Percentiles rank a stretch among this genome's conserved stretches.
Conservation (phyloP, 2,329 filamentous ascomycete genomes). For the Penicillium sp. region DNA sequence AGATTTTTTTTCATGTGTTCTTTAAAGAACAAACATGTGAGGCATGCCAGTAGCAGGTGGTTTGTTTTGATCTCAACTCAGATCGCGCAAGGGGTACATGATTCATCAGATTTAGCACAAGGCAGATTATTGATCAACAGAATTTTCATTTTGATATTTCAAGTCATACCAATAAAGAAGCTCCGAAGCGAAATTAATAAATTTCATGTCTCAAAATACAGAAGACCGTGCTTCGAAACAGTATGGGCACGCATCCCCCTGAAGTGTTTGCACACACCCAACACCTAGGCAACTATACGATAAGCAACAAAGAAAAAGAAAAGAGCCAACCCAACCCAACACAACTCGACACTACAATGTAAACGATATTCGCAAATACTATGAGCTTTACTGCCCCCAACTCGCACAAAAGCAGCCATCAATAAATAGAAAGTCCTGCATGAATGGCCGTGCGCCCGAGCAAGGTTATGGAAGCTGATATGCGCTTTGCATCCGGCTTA, state of each 20-base stretch:
- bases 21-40: neutral
- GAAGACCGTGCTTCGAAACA: neutral
- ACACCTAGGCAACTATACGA: neutral
- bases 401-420: neutral
- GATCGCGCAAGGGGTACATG: constrained; percentile 20
- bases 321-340: neutral
- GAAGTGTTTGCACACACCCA: neutral
- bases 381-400: neutral
- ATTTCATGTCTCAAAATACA: constrained; percentile 1
- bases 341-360: neutral
- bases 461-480: constrained; percentile 16
- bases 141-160: neutral
- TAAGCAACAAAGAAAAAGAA: neutral
- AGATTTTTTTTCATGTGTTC: no score
- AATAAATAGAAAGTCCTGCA: neutral
- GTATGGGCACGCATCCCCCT: constrained; percentile 1
- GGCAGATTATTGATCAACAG: neutral
- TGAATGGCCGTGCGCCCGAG: neutral
- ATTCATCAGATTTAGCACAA: constrained; percentile 14
- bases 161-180: neutral
- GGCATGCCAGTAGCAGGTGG: neutral
- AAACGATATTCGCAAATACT: neutral
- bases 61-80: constrained; percentile 15
- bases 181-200: constrained; percentile 2
- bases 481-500: constrained; percentile 5